A percentile compares a stretch with the other conserved stretches of the same genome.
Conservation (phyloP, 148 eudicot genomes). For the Camellia lanceoleosa region DNA sequence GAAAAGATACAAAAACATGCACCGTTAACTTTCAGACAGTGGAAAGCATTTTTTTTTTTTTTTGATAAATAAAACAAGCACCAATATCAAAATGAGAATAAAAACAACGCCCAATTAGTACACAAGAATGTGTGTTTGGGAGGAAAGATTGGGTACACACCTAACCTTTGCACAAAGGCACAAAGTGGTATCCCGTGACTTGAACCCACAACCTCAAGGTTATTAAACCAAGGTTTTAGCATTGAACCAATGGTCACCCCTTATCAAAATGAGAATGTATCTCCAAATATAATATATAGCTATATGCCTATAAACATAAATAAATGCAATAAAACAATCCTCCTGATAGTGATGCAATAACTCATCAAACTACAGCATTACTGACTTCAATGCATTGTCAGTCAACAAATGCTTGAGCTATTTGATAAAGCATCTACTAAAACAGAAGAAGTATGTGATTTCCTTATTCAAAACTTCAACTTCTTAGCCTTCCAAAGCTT, state of each 20-base stretch:
- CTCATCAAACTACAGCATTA: neutral
- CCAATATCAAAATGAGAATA: too few species aligned
- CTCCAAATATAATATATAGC: neutral
- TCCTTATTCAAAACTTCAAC: constrained; percentile 2
- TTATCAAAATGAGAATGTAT: neutral
- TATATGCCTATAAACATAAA: neutral
- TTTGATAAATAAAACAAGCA: too few species aligned
- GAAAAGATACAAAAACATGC: neutral
- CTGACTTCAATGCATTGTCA: neutral
- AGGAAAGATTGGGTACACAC: too few species aligned
- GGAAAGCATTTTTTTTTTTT: too few species aligned
- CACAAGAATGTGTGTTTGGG: too few species aligned
- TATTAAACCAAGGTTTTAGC: too few species aligned
- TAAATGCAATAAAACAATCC: neutral
- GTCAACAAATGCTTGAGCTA: neutral
- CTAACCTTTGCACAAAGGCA: too few species aligned
- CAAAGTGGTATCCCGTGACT: too few species aligned
- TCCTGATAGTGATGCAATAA: neutral
- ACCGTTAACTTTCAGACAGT: neutral
- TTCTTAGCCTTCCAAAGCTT: constrained; percentile 7
- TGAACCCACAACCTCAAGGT: too few species aligned
- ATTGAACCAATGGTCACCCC: too few species aligned
- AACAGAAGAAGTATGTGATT: neutral
- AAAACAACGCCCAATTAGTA: too few species aligned
- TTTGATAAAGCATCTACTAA: neutral